Evolutionary conservation across 1,139 yeast species (phyloP), one percentile per base, ranked within the genome.

Genomic region (Scheffersomyces parashehatae): DNA sequence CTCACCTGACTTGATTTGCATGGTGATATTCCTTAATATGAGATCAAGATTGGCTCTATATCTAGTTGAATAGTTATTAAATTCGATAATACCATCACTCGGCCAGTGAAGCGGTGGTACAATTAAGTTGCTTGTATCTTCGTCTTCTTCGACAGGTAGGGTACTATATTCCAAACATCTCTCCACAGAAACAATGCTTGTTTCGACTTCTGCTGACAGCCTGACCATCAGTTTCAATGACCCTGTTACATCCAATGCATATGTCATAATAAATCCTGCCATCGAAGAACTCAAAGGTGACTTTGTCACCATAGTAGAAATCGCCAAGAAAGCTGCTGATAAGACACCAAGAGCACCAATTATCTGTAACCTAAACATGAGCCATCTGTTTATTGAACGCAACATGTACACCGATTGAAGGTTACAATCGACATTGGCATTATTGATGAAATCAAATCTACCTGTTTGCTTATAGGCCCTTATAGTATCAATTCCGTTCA

Each of bases 21-120:
- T 65, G 51, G 77, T 79, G 53, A 93, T 82, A 50, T 84, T 73
- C 60, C 83, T 86, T 67, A 93, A 75, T 12, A 90, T 95, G 40
- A 88, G 73, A 43, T 88, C 96, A 51, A 90, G 75, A 44, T 86
- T 96, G 2, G 88, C 84, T 65, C 97, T 82, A 63, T 93, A 93
- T 50, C 87, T 79, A 3, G 97, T 83, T 4, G 93, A 85, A 64
- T 88, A 93, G 54, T 88, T 67, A 29, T 80, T 74, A 60, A 93
- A 88, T 40, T 72, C 71, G 46, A 93, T 81, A 26, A 75, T 81
- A 40, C 99, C 99, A 9, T 69, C 62, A 31, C 72, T 64, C 6
- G 99, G 98, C 99, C 99, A 93, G 5, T 60, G 52, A 0, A 55
- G 52, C 0, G 81, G 79, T 0, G 84, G 62, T 45, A 60, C 53